Evolutionary conservation across 352 stramenopile species (phyloP).

Genomic region (Blastocystis sp.): DNA sequence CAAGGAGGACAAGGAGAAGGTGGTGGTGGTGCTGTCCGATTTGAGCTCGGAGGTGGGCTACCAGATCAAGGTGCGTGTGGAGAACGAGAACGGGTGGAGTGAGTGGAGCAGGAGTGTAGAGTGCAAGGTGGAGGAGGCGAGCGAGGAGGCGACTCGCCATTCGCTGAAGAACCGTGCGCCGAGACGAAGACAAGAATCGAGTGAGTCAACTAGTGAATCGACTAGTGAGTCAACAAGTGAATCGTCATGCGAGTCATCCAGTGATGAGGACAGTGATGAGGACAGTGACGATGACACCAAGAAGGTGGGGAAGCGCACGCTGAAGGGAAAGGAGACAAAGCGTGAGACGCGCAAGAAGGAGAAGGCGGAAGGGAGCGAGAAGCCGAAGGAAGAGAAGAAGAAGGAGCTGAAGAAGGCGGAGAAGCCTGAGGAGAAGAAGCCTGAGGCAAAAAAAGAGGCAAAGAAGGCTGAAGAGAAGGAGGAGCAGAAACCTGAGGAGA

Average conservation of each 20-base stretch:
- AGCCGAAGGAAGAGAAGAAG: not conserved
- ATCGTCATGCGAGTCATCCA: no score
- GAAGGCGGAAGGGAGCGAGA: not conserved
- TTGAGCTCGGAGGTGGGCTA: not conserved
- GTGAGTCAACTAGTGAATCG: no score
- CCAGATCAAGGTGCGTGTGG: constrained; percentile 1
- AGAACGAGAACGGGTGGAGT: not conserved
- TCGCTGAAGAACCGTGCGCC: no score
- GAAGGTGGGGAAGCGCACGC: no score
- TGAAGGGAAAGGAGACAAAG: not conserved
- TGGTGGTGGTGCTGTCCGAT: not conserved
- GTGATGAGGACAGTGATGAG: no score
- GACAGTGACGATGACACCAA: no score
- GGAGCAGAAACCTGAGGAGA: not conserved
- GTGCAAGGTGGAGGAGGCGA: not conserved
- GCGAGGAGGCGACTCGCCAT: no score
- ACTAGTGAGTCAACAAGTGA: no score
- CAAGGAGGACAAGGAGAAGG: not conserved
- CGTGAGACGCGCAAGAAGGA: no score
- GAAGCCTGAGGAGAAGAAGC: not conserved
- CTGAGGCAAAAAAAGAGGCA: not conserved
- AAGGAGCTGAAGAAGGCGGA: not conserved
- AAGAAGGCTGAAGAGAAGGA: not conserved
- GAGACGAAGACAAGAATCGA: no score
- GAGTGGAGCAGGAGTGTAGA: constrained; percentile 7